Base-by-base conservation (phyloP, 805 yeast species). In the Komagataella pseudopastoris region DNA sequence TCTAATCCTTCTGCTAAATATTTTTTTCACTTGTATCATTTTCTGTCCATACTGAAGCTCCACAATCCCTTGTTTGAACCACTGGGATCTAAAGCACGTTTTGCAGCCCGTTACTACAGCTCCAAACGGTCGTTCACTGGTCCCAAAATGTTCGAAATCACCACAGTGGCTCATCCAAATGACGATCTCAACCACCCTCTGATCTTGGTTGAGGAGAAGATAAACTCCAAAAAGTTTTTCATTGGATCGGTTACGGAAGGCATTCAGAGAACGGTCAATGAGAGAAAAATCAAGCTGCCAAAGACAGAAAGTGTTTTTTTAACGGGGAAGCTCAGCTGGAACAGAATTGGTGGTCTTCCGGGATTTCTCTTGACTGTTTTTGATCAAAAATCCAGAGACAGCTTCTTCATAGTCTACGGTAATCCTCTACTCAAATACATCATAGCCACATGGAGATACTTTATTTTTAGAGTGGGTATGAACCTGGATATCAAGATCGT, bases 221-320 rank as follows among this genome's bases (percentile, higher is more conserved):
- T 77, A 7, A 63, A 72, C 16, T 86, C 88, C 4, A 64, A 66
- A 50, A 63, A 76, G 52, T 85, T 80, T 57, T 65, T 89, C 48
- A 75, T 91, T 60, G 99, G 98, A 2, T 80, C 81, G 51, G 65
- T 87, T 3, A 78, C 91, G 3, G 97, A 90, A 62, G 98, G 98
- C 3, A 68, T 88, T 0, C 99, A 91, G 63, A 70, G 99, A 59
- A 68, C 77, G 3, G 65, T 88, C 50, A 77, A 78, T 53, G 88
- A 84, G 56, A 72, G 77, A 55, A 77, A 78, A 47, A 62, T 82
- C 23, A 72, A 75, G 48, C 65, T 85, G 12, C 72, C 82, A 1
- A 82, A 77, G 55, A 64, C 88, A 36, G 72, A 76, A 49, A 77
- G 80, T 44, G 69, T 91, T 3, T 90, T 87, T 59, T 60, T 93